Base-by-base conservation (phyloP, 306 rosid genomes). In the Sophora flavescens region DNA sequence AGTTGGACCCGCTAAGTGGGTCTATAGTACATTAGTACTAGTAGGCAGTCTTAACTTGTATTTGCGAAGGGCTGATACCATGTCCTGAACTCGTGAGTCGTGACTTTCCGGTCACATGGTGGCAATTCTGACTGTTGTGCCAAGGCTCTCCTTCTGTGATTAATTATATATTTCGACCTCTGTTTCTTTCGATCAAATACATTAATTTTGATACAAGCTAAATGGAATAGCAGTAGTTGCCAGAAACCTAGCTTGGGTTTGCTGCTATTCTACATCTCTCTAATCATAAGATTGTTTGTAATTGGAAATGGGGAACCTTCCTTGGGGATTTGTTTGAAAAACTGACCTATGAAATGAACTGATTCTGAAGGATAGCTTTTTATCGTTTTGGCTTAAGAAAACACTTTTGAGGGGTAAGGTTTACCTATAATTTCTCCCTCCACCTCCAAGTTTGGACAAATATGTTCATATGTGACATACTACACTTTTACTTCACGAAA, bases 291-390 rank as follows among this genome's bases (percentile, higher is more conserved):
- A 26, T 14, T 1, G 17, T 44, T 68, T 45, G 9, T 77, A 41
- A 45, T 17, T 36, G 72, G 41, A 54, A 51, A 62, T 35, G n/a
- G 17, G 44, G 54, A 39, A 35, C 39, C 50, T 42, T 32, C 52
- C 18, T 32, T 45, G 8, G 35, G 3, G 6, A 33, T 56, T 72
- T 36, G 30, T 57, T 47, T 67, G 50, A 5, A 26, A 58, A 73
- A 33, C 53, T 54, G 15, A 54, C 26, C n/a, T 8, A 72, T 18
- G 57, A 56, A 74, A 66, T 60, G 60, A 74, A 65, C 58, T 70
- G 58, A 30, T 30, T 74, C 18, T 48, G 17, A 6, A 38, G 7
- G 61, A 72, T 56, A 64, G 61, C 63, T 63, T 33, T 42, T 30
- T 32, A 41, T 32, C 15, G 42, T 77, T 76, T 50, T 77, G 41